Base-by-base conservation (phyloP, 202 grass and related monocot genomes). In the Elaeis oleifera region DNA sequence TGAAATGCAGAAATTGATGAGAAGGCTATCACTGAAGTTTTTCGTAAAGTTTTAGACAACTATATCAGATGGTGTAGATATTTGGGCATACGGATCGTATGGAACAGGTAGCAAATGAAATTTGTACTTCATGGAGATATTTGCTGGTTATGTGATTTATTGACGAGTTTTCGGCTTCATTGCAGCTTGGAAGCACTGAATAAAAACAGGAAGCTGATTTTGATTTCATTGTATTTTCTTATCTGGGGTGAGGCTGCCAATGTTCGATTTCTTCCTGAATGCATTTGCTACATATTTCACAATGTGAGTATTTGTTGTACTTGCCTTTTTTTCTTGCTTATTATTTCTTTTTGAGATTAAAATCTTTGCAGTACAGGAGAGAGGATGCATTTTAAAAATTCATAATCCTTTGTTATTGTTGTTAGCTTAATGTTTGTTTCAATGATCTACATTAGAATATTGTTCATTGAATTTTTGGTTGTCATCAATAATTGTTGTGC, bases 231-330 rank as follows among this genome's bases (percentile, higher is more conserved):
- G 32, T 97, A 97, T 68, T 97, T 81, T 71, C 82, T 97, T 29
- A 89, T 92, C 70, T 97, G 92, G 92, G 92, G 92, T 49, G 92
- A 97, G 74, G 92, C 92, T 70, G 84, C 88, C 44, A 97, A 92
- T 78, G 49, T 89, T 56, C 84, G 92, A 16, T 97, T 97, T 77
- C 84, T 97, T 69, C 88, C 92, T 56, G 92, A 92, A 75, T 91
- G 92, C 70, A 51, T 97, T 68, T 97, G 92, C 65, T 97, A 92
- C 74, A 97, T 97, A 79, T 97, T 97, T 72, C 92, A 97, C 63
- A 81, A 97, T 54, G 92, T 97, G 69, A 97, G 92, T 76, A 58
- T 32, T 77, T 55, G 18, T n/a, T 18, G 3, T 51, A 39, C 60
- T 52, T 51, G 16, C 50, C 51, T 39, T 36, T 18, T 49, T 61